A percentile compares a stretch with the other conserved stretches of the same genome.
Evolutionary conservation across 169 alveolate genomes (phyloP).

Genomic region (Eimeria praecox): DNA sequence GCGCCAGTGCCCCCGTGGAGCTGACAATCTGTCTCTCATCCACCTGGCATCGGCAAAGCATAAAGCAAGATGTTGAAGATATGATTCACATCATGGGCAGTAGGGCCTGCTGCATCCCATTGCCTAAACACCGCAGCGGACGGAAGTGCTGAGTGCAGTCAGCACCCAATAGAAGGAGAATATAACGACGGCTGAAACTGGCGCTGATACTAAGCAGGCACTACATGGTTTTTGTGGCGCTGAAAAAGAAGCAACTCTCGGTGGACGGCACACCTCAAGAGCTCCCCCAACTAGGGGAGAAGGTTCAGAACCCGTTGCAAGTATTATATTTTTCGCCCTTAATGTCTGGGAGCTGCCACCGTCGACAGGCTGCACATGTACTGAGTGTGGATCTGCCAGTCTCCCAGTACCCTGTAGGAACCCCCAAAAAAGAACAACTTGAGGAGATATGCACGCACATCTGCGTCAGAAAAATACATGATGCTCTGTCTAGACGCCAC

Average conservation of each 20-base stretch:
- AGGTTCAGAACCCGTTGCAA: conserved; percentile 98
- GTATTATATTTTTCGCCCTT: conserved; percentile 91
- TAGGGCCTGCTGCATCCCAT: neutral
- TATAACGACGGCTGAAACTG: neutral
- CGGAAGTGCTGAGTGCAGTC: neutral
- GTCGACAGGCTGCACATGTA: conserved; percentile 7
- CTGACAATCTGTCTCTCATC: conserved; percentile 92
- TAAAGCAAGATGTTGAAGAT: neutral
- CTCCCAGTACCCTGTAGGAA: conserved; percentile 68
- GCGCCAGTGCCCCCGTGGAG: conserved; percentile 76
- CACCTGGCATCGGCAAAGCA: conserved; percentile 70
- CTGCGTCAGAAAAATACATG: neutral
- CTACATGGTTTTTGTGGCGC: neutral
- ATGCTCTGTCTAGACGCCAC: neutral
- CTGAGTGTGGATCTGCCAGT: conserved; percentile 52
- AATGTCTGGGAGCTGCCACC: neutral
- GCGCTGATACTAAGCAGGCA: neutral
- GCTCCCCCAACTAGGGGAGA: conserved; percentile 87
- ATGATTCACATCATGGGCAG: neutral
- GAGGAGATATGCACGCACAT: neutral
- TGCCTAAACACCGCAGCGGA: neutral
- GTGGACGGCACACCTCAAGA: conserved; percentile 24
- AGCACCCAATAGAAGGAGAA: neutral
- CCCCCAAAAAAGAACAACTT: neutral
- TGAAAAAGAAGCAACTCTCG: neutral